These are phyloP conservation scores for Leishmania lainsoni DNA, from an alignment of 208 protist species.

Conservation along the genomic window DNA sequence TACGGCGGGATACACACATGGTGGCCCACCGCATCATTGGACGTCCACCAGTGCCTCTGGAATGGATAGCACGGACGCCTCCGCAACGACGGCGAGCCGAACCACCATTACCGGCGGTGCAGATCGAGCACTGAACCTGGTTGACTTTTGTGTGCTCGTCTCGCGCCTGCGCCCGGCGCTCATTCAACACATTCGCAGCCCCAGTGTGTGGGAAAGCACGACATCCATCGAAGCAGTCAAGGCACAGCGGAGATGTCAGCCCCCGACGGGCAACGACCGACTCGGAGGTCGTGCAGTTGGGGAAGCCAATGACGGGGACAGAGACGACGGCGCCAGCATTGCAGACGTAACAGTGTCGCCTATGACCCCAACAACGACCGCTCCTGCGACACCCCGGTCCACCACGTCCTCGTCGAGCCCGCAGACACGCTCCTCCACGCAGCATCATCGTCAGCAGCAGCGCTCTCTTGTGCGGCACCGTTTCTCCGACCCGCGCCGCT, in stretches of 20 bases:
- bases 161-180: slow-evolving; percentile 56
- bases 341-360: slow-evolving; percentile 35
- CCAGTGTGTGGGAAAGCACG: slow-evolving; percentile 13
- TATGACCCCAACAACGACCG: slow-evolving; percentile 25
- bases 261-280: background rate
- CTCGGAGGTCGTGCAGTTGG: too few relatives aligned
- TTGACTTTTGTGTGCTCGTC: slow-evolving; percentile 74
- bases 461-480: background rate
- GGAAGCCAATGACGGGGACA: background rate
- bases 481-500: background rate
- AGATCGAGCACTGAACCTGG: slow-evolving; percentile 28
- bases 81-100: background rate
- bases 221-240: background rate
- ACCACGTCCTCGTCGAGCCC: slow-evolving; percentile 2
- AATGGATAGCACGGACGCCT: background rate
- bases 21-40: background rate
- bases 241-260: background rate
- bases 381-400: slow-evolving; percentile 10
- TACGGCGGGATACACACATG: background rate
- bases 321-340: slow-evolving; percentile 18
- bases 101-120: slow-evolving; percentile 16
- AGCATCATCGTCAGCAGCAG: background rate
- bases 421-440: background rate
- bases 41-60: background rate
- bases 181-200: slow-evolving; percentile 60